Base-by-base conservation (phyloP, 306 rosid species). In the Rosa chinensis region DNA sequence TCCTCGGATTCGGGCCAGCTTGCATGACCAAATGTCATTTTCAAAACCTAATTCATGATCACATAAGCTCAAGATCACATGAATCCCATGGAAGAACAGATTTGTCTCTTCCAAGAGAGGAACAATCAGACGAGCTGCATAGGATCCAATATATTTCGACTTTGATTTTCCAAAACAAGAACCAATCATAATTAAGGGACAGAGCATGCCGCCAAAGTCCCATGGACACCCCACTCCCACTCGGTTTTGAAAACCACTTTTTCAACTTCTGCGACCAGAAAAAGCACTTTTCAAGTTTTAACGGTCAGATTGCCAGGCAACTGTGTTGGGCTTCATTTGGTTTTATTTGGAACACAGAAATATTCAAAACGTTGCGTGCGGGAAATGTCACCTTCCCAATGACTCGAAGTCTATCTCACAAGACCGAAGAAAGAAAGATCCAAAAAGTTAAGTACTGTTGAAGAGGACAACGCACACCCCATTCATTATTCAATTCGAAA, bases 321-420 rank as follows among this genome's bases (percentile, higher is more conserved):
- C 40, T 56, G 32, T 37, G 66, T 25, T 47, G 20, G 56, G 5
- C 44, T 40, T 67, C 64, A 18, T 39, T 67, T 74, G 9, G 39
- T 56, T 5, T 23, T 50, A 39, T 2, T 63, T 28, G 10, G 28
- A 62, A 8, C 37, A 62, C 53, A 83, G 79, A 75, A 59, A 50
- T 50, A 73, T 80, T 66, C 66, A 79, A 85, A 80, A 82, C 80
- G 79, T 85, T 82, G 86, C 84, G 85, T 80, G 86, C 75, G 82
- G 87, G 80, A 53, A 78, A 75, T 72, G 85, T 75, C 83, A 82
- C 72, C 84, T 82, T 82, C 21, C 61, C 21, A 1, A 35, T 73
- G 61, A 67, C 72, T 67, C 72, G 12, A 67, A 67, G 71, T 66
- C 71, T 66, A 14, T 35, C 23, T 11, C 11, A 1, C 21, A 20